These are phyloP conservation scores for Clavulina sp. DNA, from an alignment of 768 basidiomycete genomes.

Conservation along the genomic window DNA sequence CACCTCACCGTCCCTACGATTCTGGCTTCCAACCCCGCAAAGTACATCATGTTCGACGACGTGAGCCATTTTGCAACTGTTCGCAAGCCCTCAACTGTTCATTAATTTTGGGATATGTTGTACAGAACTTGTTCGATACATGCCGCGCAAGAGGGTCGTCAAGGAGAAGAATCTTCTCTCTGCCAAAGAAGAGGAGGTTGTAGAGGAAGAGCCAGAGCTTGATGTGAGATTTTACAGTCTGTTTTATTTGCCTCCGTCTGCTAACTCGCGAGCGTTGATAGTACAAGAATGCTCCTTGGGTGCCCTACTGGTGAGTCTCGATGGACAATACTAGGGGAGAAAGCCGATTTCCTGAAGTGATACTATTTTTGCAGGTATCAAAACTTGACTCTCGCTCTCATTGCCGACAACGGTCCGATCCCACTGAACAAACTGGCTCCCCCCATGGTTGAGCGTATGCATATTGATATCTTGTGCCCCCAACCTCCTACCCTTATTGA, in stretches of 20 bases:
- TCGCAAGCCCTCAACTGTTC: neutral
- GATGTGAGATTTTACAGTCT: constrained; percentile 19
- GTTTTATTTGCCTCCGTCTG: neutral
- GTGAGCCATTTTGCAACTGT: constrained; percentile 26
- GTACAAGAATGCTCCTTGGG: constrained; percentile 37
- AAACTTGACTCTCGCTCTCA: constrained; percentile 76
- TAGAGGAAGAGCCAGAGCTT: constrained; percentile 15
- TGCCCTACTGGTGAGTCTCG: constrained; percentile 58
- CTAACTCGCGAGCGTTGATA: neutral
- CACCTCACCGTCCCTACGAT: constrained; percentile 44
- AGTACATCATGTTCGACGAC: constrained; percentile 57
- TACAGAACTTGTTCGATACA: constrained; percentile 72
- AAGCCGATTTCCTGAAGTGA: neutral
- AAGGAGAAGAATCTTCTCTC: constrained; percentile 70
- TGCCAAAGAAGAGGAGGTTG: constrained; percentile 21
- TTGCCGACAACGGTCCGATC: constrained; percentile 49
- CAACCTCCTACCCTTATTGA: constrained; percentile 6
- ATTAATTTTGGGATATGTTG: neutral
- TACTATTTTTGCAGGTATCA: constrained; percentile 17
- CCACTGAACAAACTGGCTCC: constrained; percentile 38
- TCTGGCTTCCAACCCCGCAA: constrained; percentile 32
- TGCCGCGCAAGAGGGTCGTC: constrained; percentile 49
- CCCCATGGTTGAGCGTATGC: constrained; percentile 45
- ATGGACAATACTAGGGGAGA: neutral
- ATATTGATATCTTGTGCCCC: neutral